Evolutionary conservation across 2,329 filamentous ascomycete genomes (phyloP).

Genomic region (Xylaria sp.): DNA sequence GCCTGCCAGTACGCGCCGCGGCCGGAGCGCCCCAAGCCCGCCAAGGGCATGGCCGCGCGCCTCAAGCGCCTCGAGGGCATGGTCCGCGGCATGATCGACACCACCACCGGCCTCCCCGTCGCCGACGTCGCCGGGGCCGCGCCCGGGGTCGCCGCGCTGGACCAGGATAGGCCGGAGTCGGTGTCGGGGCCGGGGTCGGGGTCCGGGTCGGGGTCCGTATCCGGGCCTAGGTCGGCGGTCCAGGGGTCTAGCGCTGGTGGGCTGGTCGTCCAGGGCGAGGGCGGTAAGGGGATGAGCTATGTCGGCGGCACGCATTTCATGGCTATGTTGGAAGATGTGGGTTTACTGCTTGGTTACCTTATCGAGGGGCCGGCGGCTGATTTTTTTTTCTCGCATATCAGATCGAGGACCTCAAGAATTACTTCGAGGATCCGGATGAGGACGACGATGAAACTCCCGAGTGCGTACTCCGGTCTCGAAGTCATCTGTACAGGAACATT

Average conservation of each 20-base stretch:
- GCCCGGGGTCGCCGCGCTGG: no score
- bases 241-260: constrained; percentile 30
- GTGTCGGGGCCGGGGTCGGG: not conserved
- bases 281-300: constrained; percentile 50
- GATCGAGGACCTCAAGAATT: constrained; percentile 62
- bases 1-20: constrained; percentile 54
- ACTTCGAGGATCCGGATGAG: constrained; percentile 54
- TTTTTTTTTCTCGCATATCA: constrained; percentile 31
- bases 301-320: constrained; percentile 63
- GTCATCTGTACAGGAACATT: no score
- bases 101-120: constrained; percentile 17
- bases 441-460: constrained; percentile 35
- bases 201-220: no score
- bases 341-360: constrained; percentile 33
- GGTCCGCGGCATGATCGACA: constrained; percentile 58
- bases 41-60: constrained; percentile 56
- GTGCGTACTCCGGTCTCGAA: no score
- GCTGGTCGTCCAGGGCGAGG: constrained; percentile 48
- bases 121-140: not conserved
- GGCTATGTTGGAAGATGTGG: constrained; percentile 62
- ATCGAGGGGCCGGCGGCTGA: no score
- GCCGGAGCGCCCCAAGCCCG: constrained; percentile 44
- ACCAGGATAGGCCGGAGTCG: no score
- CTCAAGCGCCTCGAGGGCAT: constrained; percentile 59
- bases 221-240: not conserved